Base-by-base conservation (phyloP, 441 rosid species). In the Eutrema salsugineum region DNA sequence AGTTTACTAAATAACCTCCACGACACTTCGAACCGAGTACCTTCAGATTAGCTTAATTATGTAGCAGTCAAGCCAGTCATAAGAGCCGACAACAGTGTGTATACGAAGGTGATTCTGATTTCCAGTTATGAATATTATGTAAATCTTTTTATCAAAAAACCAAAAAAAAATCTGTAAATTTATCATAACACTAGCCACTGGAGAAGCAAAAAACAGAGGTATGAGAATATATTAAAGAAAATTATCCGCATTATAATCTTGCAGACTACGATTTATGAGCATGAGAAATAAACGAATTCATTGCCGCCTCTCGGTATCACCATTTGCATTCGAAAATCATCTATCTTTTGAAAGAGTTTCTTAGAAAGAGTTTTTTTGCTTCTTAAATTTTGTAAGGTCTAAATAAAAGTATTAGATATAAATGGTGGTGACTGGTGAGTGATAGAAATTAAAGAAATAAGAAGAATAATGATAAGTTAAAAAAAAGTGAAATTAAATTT, bases 1-100 rank as follows among this genome's bases (percentile, higher is more conserved):
- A 54, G 8, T 53, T 53, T 44, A 54, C 69, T 35, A 32, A 53
- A 56, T 56, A 57, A 72, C 38, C 59, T 56, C 43, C 36, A 38
- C 24, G 27, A 38, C 66, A 65, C 42, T 47, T 65, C 71, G 36
- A 72, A 65, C 46, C 58, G 11, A 54, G 14, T 20, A 57, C 46
- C 46, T 61, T 42, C 14, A 30, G 61, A 71, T 61, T 53, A 71
- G 63, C 76, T 54, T 35, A n/a, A n/a, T n/a, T n/a, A 22, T n/a
- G 28, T 28, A 11, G 30, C 43, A 20, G 48, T n/a, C n/a, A n/a
- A n/a, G n/a, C n/a, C n/a, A n/a, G n/a, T 42, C 63, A 42, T 55
- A 8, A 24, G 65, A 11, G 46, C 64, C 32, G 70, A 63, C 47
- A 63, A 39, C 27, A 11, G 15, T 42, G 20, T 63, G 55, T 28